Conservation (phyloP, 2,329 filamentous ascomycete species). For the Aspergillus flavus region DNA sequence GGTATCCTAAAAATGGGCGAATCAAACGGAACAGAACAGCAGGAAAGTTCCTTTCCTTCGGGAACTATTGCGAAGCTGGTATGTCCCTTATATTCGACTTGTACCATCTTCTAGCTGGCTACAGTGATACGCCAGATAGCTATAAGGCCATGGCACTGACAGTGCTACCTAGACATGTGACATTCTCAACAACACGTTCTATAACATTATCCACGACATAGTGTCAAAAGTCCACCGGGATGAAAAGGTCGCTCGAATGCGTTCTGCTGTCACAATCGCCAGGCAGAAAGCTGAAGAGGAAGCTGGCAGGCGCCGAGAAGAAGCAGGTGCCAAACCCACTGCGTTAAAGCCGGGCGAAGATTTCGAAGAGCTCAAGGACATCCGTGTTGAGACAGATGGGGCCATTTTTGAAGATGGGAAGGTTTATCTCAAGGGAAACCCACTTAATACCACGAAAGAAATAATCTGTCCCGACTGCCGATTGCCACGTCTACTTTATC, state of each 20-base stretch:
- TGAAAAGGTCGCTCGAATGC: constrained; percentile 63
- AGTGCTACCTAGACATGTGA: constrained; percentile 38
- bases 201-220: constrained; percentile 63
- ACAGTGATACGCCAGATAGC: not conserved
- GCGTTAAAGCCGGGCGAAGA: constrained; percentile 38
- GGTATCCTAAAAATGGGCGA: constrained; percentile 33
- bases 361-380: constrained; percentile 36
- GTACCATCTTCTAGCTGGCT: constrained; percentile 9
- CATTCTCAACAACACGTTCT: constrained; percentile 60
- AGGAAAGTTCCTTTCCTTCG: constrained; percentile 33
- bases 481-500: constrained; percentile 61
- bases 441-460: constrained; percentile 60
- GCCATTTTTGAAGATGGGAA: constrained; percentile 57
- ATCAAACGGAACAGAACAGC: constrained; percentile 29
- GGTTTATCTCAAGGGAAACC: constrained; percentile 59
- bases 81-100: constrained; percentile 20
- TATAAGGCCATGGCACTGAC: constrained; percentile 1
- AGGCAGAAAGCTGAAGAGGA: constrained; percentile 49
- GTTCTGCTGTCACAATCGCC: constrained; percentile 49
- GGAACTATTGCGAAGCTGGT: constrained; percentile 47
- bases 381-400: constrained; percentile 52
- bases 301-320: constrained; percentile 33
- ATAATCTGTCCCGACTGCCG: constrained; percentile 64
- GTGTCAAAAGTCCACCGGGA: constrained; percentile 61
- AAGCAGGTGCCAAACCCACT: constrained; percentile 33